These are phyloP conservation scores for Fusarium marasasianum DNA, from an alignment of 2,329 filamentous ascomycete species.

Conservation along the genomic window DNA sequence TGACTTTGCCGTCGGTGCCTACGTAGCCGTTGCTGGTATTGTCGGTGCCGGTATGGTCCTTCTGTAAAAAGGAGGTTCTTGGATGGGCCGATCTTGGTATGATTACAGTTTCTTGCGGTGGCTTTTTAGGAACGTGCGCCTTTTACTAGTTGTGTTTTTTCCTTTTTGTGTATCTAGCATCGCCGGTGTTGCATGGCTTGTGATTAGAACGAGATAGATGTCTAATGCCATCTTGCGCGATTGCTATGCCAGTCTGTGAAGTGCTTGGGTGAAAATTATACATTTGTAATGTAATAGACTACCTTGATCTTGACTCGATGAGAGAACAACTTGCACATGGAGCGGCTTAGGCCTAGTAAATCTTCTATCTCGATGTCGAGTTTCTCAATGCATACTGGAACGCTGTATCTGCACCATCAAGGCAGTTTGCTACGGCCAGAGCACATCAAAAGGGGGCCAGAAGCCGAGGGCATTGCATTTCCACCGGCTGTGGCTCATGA, in stretches of 20 bases:
- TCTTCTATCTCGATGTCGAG: background rate
- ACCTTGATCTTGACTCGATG: background rate
- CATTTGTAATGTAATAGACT: background rate
- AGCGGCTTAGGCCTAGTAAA: background rate
- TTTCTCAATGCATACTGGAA: background rate
- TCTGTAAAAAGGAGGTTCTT: slow-evolving; percentile 54
- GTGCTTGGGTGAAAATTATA: background rate
- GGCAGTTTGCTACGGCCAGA: too few species aligned
- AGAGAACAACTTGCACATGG: background rate
- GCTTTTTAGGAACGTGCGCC: slow-evolving; percentile 32
- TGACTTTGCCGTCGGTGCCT: slow-evolving; percentile 59
- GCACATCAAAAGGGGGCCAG: background rate
- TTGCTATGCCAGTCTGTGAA: slow-evolving; percentile 26
- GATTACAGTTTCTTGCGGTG: slow-evolving; percentile 35
- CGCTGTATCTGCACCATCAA: too few species aligned
- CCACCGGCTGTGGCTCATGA: background rate
- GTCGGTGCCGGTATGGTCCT: slow-evolving; percentile 64
- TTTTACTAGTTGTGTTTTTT: slow-evolving; percentile 30
- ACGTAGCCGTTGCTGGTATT: slow-evolving; percentile 61
- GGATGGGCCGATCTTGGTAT: slow-evolving; percentile 20
- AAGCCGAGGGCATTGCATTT: background rate
- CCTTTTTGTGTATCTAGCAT: slow-evolving; percentile 42
- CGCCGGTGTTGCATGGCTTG: slow-evolving; percentile 42
- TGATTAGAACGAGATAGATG: slow-evolving; percentile 42
- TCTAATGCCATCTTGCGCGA: slow-evolving; percentile 40